Evolutionary conservation across 108 stramenopile species (phyloP).

Genomic region (Craspedostauros australis): DNA sequence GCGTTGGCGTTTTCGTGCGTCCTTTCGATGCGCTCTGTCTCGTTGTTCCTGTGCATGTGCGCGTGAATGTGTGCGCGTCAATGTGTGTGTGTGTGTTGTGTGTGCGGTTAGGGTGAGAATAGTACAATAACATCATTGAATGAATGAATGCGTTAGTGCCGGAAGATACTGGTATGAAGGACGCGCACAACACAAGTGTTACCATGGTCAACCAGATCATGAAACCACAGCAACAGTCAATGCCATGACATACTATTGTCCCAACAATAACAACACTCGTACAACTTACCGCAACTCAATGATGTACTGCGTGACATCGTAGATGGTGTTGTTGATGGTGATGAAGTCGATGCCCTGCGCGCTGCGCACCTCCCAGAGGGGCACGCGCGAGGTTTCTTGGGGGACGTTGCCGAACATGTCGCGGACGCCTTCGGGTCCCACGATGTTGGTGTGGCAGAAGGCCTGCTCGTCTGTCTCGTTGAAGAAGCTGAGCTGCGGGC

Average conservation of each 20-base stretch:
- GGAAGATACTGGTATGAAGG: no score
- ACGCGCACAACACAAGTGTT: no score
- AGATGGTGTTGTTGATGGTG: slow-evolving; percentile 31
- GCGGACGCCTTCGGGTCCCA: slow-evolving; percentile 20
- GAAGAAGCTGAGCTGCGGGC: slow-evolving; percentile 25
- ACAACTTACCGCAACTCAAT: slow-evolving; percentile 22
- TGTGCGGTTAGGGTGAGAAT: no score
- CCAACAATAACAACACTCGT: slow-evolving; percentile 10
- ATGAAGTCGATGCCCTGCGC: slow-evolving; percentile 27
- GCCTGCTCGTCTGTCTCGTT: slow-evolving; percentile 25
- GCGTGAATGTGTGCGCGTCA: no score
- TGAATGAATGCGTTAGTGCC: no score
- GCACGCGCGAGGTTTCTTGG: slow-evolving; percentile 28
- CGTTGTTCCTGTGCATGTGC: slow-evolving; percentile 7
- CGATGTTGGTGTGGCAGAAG: slow-evolving; percentile 24
- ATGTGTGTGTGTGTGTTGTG: no score
- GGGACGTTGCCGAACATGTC: slow-evolving; percentile 18
- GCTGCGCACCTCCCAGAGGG: slow-evolving; percentile 14
- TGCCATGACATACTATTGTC: slow-evolving; percentile 40
- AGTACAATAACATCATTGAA: no score
- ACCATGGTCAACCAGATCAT: no score
- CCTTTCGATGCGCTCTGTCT: not conserved
- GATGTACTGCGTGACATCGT: slow-evolving; percentile 41
- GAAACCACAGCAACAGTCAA: no score
- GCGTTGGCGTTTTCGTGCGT: slow-evolving; percentile 5